Evolutionary conservation across 345 rosid species (phyloP), one percentile per base, ranked within the genome.

Genomic region (Rhizophora mangle): DNA sequence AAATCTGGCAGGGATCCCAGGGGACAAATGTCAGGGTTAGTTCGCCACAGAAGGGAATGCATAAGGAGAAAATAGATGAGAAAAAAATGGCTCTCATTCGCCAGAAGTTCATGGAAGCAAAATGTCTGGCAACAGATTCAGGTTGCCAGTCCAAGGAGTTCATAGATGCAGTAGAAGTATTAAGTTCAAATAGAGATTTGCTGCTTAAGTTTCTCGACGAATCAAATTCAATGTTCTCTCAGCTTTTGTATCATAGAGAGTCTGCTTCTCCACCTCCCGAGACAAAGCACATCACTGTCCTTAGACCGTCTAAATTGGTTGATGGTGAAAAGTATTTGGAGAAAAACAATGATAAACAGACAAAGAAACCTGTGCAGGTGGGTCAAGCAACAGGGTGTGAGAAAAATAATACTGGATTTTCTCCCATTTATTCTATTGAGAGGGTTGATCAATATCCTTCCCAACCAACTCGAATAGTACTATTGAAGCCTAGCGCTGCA

Each of bases 381-480:
- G 84, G 76, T 60, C 83, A 78, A 52, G 84, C 67, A 27, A 73
- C 70, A 10, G 81, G 66, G 46, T 78, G 86, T 86, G 84, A 82
- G 68, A 81, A 71, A 71, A 80, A 71, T 69, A 69, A 65, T 64
- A 49, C 78, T 4, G 86, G 80, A 63, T 68, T 70, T 78, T 79
- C 85, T 56, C 79, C 89, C 49, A 58, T 81, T 43, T 70, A 39
- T 79, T 55, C 82, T 32, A 65, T 72, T 77, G 85, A 76, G 26
- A 78, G 74, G 68, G 69, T 65, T 70, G 86, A 82, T 82, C 93
- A 86, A 34, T 77, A 84, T 61, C 78, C 83, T 72, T 72, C 83
- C 71, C 97, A 86, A 65, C 89, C 97, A 22, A 95, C 97, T 8
- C 81, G 85, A 60, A 92, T 95, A 79, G 98, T 95, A 27, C 93